phyloP scores from a whole-genome alignment of 371 early-diverging fungal species.

The Massospora cicadina region DNA sequence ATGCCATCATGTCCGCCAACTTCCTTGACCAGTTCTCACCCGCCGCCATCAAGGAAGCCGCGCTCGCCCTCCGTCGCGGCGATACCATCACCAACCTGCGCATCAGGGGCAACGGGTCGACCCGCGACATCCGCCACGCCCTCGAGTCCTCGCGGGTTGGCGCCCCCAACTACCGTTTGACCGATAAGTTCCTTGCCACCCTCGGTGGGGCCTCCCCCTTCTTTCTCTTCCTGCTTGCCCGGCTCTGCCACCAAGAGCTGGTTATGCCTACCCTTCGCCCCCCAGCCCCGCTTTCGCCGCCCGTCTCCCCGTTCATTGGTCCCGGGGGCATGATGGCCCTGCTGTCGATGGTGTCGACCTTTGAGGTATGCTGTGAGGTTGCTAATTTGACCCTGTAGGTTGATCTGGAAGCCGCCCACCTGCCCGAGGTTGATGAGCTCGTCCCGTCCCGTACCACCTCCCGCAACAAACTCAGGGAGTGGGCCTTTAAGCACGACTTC shows the following conservation, averaged over 20 bases:
- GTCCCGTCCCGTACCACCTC: neutral
- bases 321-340: neutral
- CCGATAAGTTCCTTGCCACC: neutral
- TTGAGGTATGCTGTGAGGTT: neutral
- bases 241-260: neutral
- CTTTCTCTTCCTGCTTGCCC: neutral
- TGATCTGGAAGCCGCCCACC: neutral
- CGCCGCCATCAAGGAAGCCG: neutral
- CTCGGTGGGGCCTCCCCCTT: neutral
- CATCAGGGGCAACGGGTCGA: neutral
- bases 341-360: neutral
- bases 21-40: neutral
- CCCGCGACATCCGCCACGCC: neutral
- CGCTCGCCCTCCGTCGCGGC: neutral
- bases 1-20: neutral
- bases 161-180: neutral
- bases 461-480: neutral
- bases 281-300: neutral
- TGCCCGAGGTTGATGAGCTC: neutral
- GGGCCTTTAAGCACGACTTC: neutral
- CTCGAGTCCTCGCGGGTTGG: neutral
- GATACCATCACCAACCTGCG: neutral
- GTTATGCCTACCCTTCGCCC: neutral
- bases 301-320: neutral
- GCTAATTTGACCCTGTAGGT: neutral